Evolutionary conservation across 2,329 filamentous ascomycete genomes (phyloP).

Genomic region (Rachicladosporium sp.): DNA sequence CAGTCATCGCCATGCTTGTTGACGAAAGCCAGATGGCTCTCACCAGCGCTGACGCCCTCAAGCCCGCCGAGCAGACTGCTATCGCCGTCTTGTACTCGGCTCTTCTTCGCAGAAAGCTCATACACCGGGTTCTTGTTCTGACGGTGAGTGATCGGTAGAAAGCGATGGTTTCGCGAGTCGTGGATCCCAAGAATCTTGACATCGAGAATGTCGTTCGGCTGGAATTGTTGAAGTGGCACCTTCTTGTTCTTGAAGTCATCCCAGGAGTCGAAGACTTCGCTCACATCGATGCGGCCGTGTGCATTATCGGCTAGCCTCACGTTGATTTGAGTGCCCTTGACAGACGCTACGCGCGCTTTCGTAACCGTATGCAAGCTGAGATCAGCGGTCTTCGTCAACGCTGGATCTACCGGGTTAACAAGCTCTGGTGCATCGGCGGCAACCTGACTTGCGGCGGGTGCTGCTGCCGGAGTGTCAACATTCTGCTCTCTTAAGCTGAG

Average conservation of each 20-base stretch:
- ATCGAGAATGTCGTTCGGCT: conserved; percentile 54
- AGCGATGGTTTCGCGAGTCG: conserved; percentile 79
- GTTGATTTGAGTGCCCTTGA: conserved; percentile 88
- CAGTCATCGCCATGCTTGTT: conserved; percentile 75
- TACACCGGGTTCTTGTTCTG: conserved; percentile 66
- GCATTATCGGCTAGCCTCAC: conserved; percentile 77
- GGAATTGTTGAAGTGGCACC: conserved; percentile 62
- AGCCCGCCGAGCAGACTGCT: conserved; percentile 51
- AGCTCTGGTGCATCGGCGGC: conserved; percentile 19
- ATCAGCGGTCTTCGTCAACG: conserved; percentile 55
- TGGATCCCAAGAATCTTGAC: conserved; percentile 78
- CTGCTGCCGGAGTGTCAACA: conserved; percentile 21
- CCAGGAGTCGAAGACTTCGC: conserved; percentile 80
- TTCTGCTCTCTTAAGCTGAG: conserved; percentile 45
- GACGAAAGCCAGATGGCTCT: conserved; percentile 68
- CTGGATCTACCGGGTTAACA: conserved; percentile 52
- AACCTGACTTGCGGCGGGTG: conserved; percentile 8
- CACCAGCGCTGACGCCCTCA: conserved; percentile 59
- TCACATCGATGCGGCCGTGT: conserved; percentile 85
- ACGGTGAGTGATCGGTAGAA: conserved; percentile 81
- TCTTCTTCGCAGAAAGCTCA: conserved; percentile 70
- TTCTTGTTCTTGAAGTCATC: conserved; percentile 76
- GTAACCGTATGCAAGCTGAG: conserved; percentile 59
- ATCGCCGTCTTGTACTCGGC: conserved; percentile 27
- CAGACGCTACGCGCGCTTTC: conserved; percentile 65